A percentile compares a stretch with the other conserved stretches of the same genome.
Evolutionary conservation across 1,139 yeast genomes (phyloP).

Genomic region (Casaregolazyma lundiana): DNA sequence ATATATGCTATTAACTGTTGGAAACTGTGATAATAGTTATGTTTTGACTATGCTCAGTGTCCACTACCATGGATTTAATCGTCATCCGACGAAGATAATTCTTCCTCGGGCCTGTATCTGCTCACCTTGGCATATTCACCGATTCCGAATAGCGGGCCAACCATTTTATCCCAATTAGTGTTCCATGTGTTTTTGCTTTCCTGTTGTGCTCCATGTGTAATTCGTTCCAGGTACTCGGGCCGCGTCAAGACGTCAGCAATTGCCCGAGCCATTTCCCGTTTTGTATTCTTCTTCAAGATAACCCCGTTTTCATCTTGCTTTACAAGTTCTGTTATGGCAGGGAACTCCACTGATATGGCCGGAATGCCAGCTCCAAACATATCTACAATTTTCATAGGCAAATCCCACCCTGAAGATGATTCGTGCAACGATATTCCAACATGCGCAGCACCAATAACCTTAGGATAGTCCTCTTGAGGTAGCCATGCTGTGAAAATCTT

Average conservation of each 20-base stretch:
- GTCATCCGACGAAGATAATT: conserved; percentile 9
- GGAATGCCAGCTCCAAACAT: conserved; percentile 97
- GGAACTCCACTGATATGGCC: conserved; percentile 70
- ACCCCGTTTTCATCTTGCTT: conserved; percentile 44
- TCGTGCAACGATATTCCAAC: conserved; percentile 85
- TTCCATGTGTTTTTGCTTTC: conserved; percentile 75
- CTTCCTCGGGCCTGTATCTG: conserved; percentile 11
- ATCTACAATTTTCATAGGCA: conserved; percentile 97
- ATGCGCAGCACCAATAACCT: conserved; percentile 70
- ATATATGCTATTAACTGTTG: too few relatives aligned
- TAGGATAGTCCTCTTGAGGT: conserved; percentile 73
- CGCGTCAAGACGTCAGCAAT: conserved; percentile 46
- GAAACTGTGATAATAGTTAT: too few relatives aligned
- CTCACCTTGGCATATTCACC: conserved; percentile 27
- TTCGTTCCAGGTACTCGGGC: conserved; percentile 30
- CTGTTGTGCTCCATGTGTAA: conserved; percentile 63
- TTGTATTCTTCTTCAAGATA: conserved; percentile 37
- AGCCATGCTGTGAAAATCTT: conserved; percentile 71
- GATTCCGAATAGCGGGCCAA: conserved; percentile 39
- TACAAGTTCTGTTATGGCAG: conserved; percentile 45
- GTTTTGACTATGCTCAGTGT: too few relatives aligned
- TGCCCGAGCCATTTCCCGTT: conserved; percentile 47
- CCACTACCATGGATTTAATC: neutral
- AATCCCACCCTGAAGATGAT: conserved; percentile 87
- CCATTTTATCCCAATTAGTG: conserved; percentile 56